Percentiles rank a stretch among this genome's conserved stretches.
Conservation (phyloP, 345 rosid species). For the Pistacia vera region DNA sequence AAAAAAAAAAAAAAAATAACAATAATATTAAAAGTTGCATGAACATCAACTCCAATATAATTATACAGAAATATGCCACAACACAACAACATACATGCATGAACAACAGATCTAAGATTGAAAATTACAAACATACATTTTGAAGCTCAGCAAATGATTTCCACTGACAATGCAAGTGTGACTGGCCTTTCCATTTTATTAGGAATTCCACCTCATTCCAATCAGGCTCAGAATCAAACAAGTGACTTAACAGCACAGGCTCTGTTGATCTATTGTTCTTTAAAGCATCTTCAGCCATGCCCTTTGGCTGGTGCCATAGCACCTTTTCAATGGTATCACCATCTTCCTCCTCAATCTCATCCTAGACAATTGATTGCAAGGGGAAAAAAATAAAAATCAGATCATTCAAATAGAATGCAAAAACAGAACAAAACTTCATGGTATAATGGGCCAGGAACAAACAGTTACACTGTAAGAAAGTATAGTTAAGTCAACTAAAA, state of each 20-base stretch:
- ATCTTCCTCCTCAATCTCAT: slow-evolving; percentile 94
- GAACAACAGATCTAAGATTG: not conserved
- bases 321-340: slow-evolving; percentile 94
- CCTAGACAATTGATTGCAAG: slow-evolving; percentile 47
- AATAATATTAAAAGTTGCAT: not conserved
- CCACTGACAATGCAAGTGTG: slow-evolving; percentile 99
- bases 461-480: not conserved
- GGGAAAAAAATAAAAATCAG: slow-evolving; percentile 1
- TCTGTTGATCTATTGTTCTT: slow-evolving; percentile 62
- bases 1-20: not conserved
- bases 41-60: not conserved
- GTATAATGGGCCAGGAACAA: not conserved
- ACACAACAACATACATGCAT: not conserved
- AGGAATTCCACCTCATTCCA: slow-evolving; percentile 93
- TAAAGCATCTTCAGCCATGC: slow-evolving; percentile 73
- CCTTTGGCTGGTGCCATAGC: slow-evolving; percentile 95
- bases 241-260: slow-evolving; percentile 71
- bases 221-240: slow-evolving; percentile 79
- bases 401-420: not conserved
- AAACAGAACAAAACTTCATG: not conserved
- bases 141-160: slow-evolving; percentile 79
- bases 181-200: slow-evolving; percentile 99
- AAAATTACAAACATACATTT: slow-evolving; percentile 54
- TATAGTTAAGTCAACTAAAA: not conserved
- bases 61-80: not conserved